Evolutionary conservation across 768 basidiomycete genomes (phyloP).

Genomic region (Suillus tomentosus): DNA sequence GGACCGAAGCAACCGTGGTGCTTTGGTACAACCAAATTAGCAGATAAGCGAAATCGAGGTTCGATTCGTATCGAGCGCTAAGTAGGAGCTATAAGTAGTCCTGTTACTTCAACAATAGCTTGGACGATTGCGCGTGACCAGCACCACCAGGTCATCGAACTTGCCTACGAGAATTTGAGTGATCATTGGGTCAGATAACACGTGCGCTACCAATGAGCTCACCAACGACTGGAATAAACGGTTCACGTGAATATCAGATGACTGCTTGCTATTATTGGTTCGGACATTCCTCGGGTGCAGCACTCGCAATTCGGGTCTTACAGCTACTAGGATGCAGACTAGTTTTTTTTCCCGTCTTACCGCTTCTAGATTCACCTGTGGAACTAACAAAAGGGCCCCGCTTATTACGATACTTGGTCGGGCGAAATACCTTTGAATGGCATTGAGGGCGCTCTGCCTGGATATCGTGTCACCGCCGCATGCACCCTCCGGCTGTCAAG

Average conservation of each 20-base stretch:
- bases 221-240: no score
- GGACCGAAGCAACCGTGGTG: constrained; percentile 1
- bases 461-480: no score
- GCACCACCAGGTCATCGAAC: background rate
- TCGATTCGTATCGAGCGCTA: background rate
- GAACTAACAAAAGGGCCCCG: no score
- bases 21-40: background rate
- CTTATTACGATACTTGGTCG: no score
- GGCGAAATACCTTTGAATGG: no score
- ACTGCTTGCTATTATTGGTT: background rate
- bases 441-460: no score
- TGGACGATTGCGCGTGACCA: background rate
- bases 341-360: no score
- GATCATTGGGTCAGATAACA: no score
- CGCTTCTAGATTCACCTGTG: no score
- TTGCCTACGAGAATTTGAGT: background rate
- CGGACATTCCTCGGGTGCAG: background rate
- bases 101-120: background rate
- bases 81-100: constrained; percentile 5
- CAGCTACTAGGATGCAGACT: no score
- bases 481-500: no score
- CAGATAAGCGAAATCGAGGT: background rate
- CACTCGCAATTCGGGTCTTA: background rate
- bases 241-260: background rate
- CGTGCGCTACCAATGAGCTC: no score